phyloP scores from a whole-genome alignment of 1,139 yeast species.

The Blastobotrys apis region DNA sequence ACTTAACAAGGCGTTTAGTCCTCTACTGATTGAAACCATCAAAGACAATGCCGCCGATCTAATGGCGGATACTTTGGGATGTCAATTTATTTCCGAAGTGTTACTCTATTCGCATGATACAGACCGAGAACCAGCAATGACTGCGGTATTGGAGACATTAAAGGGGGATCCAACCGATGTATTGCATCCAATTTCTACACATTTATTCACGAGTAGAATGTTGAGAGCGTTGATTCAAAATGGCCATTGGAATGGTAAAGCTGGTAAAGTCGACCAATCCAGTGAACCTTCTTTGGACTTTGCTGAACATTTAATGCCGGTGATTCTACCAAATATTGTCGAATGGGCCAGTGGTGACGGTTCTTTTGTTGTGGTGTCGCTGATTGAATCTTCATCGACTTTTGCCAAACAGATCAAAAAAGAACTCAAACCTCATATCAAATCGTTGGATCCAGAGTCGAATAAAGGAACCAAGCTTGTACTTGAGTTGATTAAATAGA shows the following conservation, averaged over 20 bases:
- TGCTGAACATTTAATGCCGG: conserved; percentile 47
- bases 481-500: conserved; percentile 23
- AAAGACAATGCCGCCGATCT: conserved; percentile 47
- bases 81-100: conserved; percentile 78
- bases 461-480: conserved; percentile 82
- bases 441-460: conserved; percentile 42
- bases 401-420: conserved; percentile 19
- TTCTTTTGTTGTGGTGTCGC: conserved; percentile 68
- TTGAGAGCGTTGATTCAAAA: conserved; percentile 71
- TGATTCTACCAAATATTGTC: conserved; percentile 46
- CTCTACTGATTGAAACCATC: conserved; percentile 57
- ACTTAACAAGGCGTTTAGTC: conserved; percentile 60
- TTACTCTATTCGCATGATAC: conserved; percentile 55
- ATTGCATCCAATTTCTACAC: conserved; percentile 54
- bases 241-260: conserved; percentile 68
- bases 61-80: conserved; percentile 67
- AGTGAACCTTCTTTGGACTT: conserved; percentile 64
- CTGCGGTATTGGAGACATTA: conserved; percentile 49
- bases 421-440: conserved; percentile 38
- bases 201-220: conserved; percentile 73
- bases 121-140: conserved; percentile 49
- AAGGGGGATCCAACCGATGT: conserved; percentile 40
- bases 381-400: conserved; percentile 31
- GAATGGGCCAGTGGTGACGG: conserved; percentile 75
- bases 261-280: conserved; percentile 46